A percentile compares a stretch with the other conserved stretches of the same genome.
These are phyloP conservation scores for Cordyceps pruinosa DNA, from an alignment of 2,329 filamentous ascomycete genomes.

Conservation along the genomic window DNA sequence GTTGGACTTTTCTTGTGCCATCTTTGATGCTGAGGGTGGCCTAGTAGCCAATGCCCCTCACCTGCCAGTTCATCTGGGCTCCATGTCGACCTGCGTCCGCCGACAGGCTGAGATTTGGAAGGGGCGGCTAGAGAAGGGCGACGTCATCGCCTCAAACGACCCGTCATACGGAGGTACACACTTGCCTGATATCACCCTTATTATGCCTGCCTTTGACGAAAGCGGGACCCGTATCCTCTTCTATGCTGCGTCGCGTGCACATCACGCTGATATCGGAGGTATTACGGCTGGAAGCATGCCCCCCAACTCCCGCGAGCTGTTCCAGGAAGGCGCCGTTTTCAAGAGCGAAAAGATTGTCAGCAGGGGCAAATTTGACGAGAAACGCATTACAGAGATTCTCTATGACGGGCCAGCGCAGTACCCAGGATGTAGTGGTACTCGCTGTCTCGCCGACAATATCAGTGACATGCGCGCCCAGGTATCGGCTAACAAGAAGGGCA, in stretches of 20 bases:
- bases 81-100: constrained; percentile 74
- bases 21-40: constrained; percentile 69
- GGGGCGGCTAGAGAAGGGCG: constrained; percentile 67
- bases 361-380: constrained; percentile 69
- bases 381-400: constrained; percentile 64
- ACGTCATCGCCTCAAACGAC: constrained; percentile 78
- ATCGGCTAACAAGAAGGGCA: constrained; percentile 78
- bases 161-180: constrained; percentile 79
- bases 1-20: constrained; percentile 73
- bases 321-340: constrained; percentile 57
- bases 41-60: constrained; percentile 75
- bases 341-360: constrained; percentile 65
- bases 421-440: constrained; percentile 69
- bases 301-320: constrained; percentile 59
- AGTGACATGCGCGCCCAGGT: constrained; percentile 80
- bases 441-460: constrained; percentile 73
- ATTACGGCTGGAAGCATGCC: constrained; percentile 79
- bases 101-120: constrained; percentile 75
- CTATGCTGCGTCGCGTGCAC: constrained; percentile 72
- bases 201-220: constrained; percentile 67
- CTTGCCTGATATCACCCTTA: constrained; percentile 72
- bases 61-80: constrained; percentile 72
- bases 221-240: constrained; percentile 66
- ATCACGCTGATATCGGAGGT: constrained; percentile 80
- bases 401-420: constrained; percentile 68